A percentile compares a stretch with the other conserved stretches of the same genome.
Evolutionary conservation across 345 rosid genomes (phyloP).

Genomic region (Citrus maxima): DNA sequence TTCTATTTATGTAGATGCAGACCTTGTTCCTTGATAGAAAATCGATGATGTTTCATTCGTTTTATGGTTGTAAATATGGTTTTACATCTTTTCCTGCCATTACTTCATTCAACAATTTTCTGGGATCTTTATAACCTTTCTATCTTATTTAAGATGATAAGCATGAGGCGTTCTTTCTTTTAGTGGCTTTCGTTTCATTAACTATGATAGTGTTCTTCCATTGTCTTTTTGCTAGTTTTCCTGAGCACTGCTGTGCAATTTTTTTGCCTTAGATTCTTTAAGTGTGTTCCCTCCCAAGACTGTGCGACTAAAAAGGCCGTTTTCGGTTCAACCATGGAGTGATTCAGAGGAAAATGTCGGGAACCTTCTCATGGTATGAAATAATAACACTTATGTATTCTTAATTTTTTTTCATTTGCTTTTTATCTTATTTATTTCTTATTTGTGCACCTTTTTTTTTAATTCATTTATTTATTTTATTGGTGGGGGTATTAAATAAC

Average conservation of each 20-base stretch:
- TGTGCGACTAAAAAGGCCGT: slow-evolving; percentile 68
- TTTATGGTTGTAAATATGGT: not conserved
- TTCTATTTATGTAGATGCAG: too few relatives aligned
- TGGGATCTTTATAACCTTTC: not conserved
- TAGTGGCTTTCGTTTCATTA: not conserved
- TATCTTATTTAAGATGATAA: not conserved
- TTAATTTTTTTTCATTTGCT: not conserved
- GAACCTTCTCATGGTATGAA: slow-evolving; percentile 89
- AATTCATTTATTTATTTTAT: not conserved
- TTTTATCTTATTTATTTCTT: not conserved
- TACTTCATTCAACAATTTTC: not conserved
- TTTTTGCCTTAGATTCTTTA: slow-evolving; percentile 57
- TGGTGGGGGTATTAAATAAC: not conserved
- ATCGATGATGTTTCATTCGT: not conserved
- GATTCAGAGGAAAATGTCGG: slow-evolving; percentile 82
- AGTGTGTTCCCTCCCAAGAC: slow-evolving; percentile 67
- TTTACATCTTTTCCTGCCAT: not conserved
- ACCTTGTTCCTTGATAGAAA: not conserved
- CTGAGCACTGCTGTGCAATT: slow-evolving; percentile 10
- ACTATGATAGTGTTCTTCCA: not conserved
- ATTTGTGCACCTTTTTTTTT: too few relatives aligned
- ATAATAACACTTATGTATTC: not conserved
- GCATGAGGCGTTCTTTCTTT: not conserved
- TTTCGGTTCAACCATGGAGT: slow-evolving; percentile 83
- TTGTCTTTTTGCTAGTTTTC: not conserved